A percentile compares a stretch with the other conserved stretches of the same genome.
Conservation (phyloP, 768 basidiomycete species). For the Russula brevipes region DNA sequence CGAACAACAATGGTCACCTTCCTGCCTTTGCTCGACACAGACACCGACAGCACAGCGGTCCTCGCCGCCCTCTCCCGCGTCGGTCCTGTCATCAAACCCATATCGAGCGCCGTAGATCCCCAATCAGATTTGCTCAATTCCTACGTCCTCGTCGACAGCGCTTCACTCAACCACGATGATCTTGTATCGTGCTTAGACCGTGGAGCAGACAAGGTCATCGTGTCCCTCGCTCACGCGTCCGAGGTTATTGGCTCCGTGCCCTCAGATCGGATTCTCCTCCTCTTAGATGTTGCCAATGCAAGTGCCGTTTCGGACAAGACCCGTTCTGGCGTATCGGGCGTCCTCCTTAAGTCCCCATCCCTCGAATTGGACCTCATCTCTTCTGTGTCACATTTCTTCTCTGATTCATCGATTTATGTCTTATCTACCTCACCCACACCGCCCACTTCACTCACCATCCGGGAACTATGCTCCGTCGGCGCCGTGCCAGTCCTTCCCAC, state of each 20-base stretch:
- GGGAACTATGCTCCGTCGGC: conserved; percentile 52
- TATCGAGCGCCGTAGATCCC: conserved; percentile 26
- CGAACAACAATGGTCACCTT: conserved; percentile 29
- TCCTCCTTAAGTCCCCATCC: conserved; percentile 69
- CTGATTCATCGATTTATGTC: conserved; percentile 57
- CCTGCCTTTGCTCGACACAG: conserved; percentile 40
- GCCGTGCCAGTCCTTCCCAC: conserved; percentile 69
- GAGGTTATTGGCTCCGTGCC: conserved; percentile 65
- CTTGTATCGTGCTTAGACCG: conserved; percentile 64
- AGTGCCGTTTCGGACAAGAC: conserved; percentile 72
- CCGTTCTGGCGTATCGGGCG: conserved; percentile 68
- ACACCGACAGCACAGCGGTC: conserved; percentile 41
- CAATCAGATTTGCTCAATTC: conserved; percentile 32
- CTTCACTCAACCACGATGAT: conserved; percentile 45
- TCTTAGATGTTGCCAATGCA: conserved; percentile 68
- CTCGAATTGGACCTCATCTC: conserved; percentile 72
- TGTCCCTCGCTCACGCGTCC: conserved; percentile 60
- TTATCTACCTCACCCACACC: conserved; percentile 44
- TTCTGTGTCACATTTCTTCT: conserved; percentile 71
- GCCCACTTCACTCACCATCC: conserved; percentile 56
- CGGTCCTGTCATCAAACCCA: conserved; percentile 64
- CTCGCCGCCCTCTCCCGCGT: conserved; percentile 63
- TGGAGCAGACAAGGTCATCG: conserved; percentile 76
- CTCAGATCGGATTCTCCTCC: conserved; percentile 64
- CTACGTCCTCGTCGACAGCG: conserved; percentile 54